phyloP scores from a whole-genome alignment of 2,329 filamentous ascomycete genomes.

The Colletotrichum tanaceti region DNA sequence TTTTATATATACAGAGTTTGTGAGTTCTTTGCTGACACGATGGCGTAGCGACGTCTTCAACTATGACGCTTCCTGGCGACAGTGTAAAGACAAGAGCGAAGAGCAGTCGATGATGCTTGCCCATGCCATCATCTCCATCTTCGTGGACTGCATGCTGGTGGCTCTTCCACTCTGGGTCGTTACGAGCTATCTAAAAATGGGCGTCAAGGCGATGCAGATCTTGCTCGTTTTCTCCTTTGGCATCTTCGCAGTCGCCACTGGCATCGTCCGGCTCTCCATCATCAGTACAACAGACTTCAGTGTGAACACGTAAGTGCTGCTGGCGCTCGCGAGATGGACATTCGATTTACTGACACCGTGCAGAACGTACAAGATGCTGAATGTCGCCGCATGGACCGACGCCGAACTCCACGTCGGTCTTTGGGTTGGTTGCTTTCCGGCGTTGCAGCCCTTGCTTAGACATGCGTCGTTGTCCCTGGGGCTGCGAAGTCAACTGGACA shows the following conservation, averaged over 20 bases:
- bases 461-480: slow-evolving; percentile 18
- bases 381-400: slow-evolving; percentile 53
- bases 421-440: slow-evolving; percentile 56
- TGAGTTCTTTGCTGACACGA: neutral
- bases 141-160: slow-evolving; percentile 51
- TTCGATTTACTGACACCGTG: neutral
- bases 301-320: slow-evolving; percentile 48
- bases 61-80: slow-evolving; percentile 27
- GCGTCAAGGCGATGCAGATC: slow-evolving; percentile 49
- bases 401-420: slow-evolving; percentile 57
- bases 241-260: slow-evolving; percentile 51
- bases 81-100: slow-evolving; percentile 44
- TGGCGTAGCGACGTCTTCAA: slow-evolving; percentile 31
- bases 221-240: slow-evolving; percentile 53
- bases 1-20: too few relatives aligned
- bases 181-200: slow-evolving; percentile 51
- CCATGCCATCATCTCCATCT: slow-evolving; percentile 48
- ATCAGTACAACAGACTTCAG: slow-evolving; percentile 48
- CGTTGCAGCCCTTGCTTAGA: slow-evolving; percentile 50
- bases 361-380: slow-evolving; percentile 53
- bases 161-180: slow-evolving; percentile 53
- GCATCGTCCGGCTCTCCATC: slow-evolving; percentile 53
- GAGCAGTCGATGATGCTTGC: slow-evolving; percentile 50
- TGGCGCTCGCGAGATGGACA: too few relatives aligned
- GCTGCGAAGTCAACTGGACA: slow-evolving; percentile 17